phyloP scores from a whole-genome alignment of 1,139 yeast genomes.

The Kodamaea fungicola region DNA sequence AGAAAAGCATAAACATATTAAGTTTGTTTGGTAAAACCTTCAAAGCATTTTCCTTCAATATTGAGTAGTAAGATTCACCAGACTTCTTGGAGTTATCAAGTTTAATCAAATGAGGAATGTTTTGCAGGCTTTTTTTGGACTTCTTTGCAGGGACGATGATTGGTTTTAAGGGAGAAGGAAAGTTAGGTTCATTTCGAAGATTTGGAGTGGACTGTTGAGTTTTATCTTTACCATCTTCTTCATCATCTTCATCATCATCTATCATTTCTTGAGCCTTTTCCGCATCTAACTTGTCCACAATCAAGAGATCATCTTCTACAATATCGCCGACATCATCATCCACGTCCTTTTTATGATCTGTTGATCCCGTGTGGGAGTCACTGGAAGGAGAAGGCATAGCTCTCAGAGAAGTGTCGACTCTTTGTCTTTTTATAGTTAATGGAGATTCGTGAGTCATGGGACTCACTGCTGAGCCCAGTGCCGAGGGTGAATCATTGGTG shows the following conservation, averaged over 20 bases:
- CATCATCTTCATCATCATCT: constrained; percentile 11
- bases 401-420: neutral
- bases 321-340: constrained; percentile 13
- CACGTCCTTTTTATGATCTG: constrained; percentile 5
- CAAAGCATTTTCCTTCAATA: constrained; percentile 29
- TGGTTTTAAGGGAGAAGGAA: constrained; percentile 1
- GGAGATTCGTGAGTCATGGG: neutral
- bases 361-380: constrained; percentile 2
- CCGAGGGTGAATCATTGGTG: neutral
- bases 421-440: constrained; percentile 3
- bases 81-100: constrained; percentile 3
- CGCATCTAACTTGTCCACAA: constrained; percentile 16
- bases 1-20: constrained; percentile 27
- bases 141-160: neutral
- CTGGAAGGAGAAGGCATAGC: constrained; percentile 4
- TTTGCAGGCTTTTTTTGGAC: constrained; percentile 1
- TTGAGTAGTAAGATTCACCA: constrained; percentile 21
- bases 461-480: constrained; percentile 1
- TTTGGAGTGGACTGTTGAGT: neutral
- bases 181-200: constrained; percentile 1
- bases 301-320: constrained; percentile 17
- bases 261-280: constrained; percentile 9
- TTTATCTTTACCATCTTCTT: neutral
- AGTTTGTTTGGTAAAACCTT: constrained; percentile 31
- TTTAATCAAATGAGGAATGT: constrained; percentile 7